Conservation (phyloP, 2,329 filamentous ascomycete species). For the Monosporascus ibericus region DNA sequence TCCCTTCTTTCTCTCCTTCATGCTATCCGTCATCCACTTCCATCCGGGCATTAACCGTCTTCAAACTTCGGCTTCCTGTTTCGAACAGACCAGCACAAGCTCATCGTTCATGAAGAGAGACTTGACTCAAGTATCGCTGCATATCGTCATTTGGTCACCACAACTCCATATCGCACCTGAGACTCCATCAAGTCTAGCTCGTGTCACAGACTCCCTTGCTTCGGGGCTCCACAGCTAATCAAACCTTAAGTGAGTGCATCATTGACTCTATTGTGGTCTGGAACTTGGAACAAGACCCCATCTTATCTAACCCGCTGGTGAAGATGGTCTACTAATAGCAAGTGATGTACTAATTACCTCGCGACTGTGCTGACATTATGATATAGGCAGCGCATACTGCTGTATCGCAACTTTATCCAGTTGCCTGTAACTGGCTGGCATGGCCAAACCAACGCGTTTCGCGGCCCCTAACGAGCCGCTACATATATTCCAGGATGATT, state of each 20-base stretch:
- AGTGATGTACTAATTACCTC: conserved; percentile 6
- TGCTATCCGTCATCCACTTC: not conserved
- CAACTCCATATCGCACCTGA: not conserved
- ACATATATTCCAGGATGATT: conserved; percentile 47
- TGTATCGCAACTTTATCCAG: conserved; percentile 5
- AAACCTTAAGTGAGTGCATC: conserved; percentile 23
- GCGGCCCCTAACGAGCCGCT: conserved; percentile 40
- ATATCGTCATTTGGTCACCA: not conserved
- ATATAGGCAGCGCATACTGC: not conserved
- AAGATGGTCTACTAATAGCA: conserved; percentile 5
- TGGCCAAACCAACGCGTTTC: conserved; percentile 48
- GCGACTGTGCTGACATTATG: not conserved
- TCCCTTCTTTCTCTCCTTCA: not conserved
- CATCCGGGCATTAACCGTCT: not conserved
- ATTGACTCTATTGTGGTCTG: conserved; percentile 2
- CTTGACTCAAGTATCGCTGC: not conserved
- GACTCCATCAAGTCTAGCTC: conserved; percentile 1
- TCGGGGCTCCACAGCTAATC: conserved; percentile 27
- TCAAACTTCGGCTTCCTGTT: not conserved
- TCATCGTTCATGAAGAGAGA: not conserved
- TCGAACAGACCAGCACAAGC: not conserved
- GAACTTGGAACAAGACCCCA: not conserved
- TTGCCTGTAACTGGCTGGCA: conserved; percentile 32
- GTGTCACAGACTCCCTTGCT: conserved; percentile 25
- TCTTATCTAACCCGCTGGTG: conserved; percentile 5